Evolutionary conservation across 176 grass and related monocot species (phyloP), one percentile per base, ranked within the genome.

Genomic region (Secale cereale): DNA sequence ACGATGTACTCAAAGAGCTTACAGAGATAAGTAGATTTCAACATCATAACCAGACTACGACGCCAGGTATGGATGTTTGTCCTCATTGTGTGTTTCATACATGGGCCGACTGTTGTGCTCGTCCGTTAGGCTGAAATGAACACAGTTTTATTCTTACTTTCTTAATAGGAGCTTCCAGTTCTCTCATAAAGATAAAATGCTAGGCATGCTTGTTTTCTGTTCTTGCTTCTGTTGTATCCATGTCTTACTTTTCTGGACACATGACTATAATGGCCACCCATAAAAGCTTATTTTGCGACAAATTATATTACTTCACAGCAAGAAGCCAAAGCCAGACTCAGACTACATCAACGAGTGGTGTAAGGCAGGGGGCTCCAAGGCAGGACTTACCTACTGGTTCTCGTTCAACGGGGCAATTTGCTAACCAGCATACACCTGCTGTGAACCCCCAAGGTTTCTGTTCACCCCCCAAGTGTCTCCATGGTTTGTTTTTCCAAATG

Each of bases 1-100:
- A 95, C 56, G 79, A 86, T 76, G 78, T 90, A 86, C 87, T 98
- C 31, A 94, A 83, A 92, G 96, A 95, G 73, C 87, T 98, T 85
- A 91, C 72, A 48, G 93, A 92, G 81, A 81, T 94, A 80, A 91
- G 91, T 87, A 89, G 96, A 80, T 94, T 89, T 54, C 89, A 89
- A 70, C 73, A 86, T 81, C 89, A 79, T 65, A 91, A 59, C 84
- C 86, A 84, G 77, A 62, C 81, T 87, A 48, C 73, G 79, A 80
- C 83, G 61, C 64, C 93, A 95, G 91, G 96, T 98, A 71, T 67
- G 81, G 40, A 82, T 67, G 62, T 8, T 20, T 76, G 19, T 48
- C 69, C 60, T 32, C 63, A 19, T 16, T 84, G 30, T 74, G 43
- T 74, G 9, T 56, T 78, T 65, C 29, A 65, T 79, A 39, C 62